A percentile compares a stretch with the other conserved stretches of the same genome.
Evolutionary conservation across 192 early-diverging fungal species (phyloP).

Genomic region (Funneliformis mosseae): DNA sequence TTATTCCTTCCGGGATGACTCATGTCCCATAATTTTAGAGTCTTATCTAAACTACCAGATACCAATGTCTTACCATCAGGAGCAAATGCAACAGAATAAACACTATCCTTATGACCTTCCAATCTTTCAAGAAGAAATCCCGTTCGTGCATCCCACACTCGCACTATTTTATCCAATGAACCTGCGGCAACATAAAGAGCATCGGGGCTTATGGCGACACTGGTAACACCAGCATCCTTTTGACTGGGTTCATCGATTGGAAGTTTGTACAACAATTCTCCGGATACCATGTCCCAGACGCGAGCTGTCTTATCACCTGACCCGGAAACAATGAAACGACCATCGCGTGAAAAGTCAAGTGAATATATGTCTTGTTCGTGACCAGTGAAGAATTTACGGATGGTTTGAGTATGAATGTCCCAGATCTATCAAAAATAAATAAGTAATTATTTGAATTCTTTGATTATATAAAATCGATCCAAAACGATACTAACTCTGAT

Average conservation of each 20-base stretch:
- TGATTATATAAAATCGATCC: too few species aligned
- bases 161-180: slow-evolving; percentile 90
- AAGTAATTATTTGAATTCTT: not conserved
- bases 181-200: slow-evolving; percentile 84
- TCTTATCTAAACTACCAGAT: slow-evolving; percentile 90
- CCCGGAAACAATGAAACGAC: slow-evolving; percentile 87
- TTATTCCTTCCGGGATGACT: slow-evolving; percentile 43
- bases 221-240: slow-evolving; percentile 94
- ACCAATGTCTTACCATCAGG: slow-evolving; percentile 91
- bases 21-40: slow-evolving; percentile 91
- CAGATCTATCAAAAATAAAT: slow-evolving; percentile 53
- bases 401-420: slow-evolving; percentile 65
- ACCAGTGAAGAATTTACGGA: slow-evolving; percentile 72
- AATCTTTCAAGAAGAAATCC: slow-evolving; percentile 84
- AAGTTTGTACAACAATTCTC: slow-evolving; percentile 71
- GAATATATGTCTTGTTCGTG: slow-evolving; percentile 98
- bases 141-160: slow-evolving; percentile 86
- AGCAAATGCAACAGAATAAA: slow-evolving; percentile 94
- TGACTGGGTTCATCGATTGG: slow-evolving; percentile 76
- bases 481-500: slow-evolving; percentile 65
- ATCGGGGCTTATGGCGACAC: slow-evolving; percentile 92
- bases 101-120: slow-evolving; percentile 94
- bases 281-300: slow-evolving; percentile 86
- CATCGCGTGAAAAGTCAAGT: slow-evolving; percentile 91
- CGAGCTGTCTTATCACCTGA: slow-evolving; percentile 82